Base-by-base conservation (phyloP, 1,284 basidiomycete species). In the Trametes pubescens region DNA sequence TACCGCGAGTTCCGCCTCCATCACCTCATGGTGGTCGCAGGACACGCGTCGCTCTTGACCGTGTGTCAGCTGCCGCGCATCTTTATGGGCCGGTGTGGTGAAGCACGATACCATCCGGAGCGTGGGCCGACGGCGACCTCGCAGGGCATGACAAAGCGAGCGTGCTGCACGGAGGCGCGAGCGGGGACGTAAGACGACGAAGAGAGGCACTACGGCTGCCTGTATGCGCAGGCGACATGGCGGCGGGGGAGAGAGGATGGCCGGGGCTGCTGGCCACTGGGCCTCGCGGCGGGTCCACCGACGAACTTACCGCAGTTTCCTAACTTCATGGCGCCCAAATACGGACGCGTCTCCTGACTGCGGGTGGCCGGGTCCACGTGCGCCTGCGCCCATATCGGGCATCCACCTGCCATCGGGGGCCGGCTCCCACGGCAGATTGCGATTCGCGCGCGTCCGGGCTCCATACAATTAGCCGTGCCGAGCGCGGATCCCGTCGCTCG, bases 401-500 rank as follows among this genome's bases (percentile, higher is more conserved):
- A 37, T 37, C 6, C 8, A 8, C 2, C 46, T 57, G 34, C 24
- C 46, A 57, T 49, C 46, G 44, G 46, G 56, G 46, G 46, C 34
- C 21, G 56, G 8, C 9, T 37, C 46, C 9, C 22, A 57, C 34
- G 56, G 9, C 6, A 18, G 34, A 57, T 57, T 34, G 11, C 7
- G 44, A 57, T 48, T 35, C 37, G 10, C n/a, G 29, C 22, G 46
- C 52, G 34, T 44, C 53, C 60, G 60, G 60, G 34, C 26, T 44
- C 14, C 44, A 11, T 26, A 35, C 34, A 34, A 40, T 53, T 43
- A n/a, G 47, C 60, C 60, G 60, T 61, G 60, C 60, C 60, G 60
- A 61, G 60, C 60, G 60, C 60, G 60, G 53, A 61, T 61, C 59
- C 44, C 38, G 32, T 48, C 38, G 29, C 51, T 22, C 26, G 29